Percentiles rank a stretch among this genome's conserved stretches.
These are phyloP conservation scores for Colletotrichum incanum DNA, from an alignment of 2,329 filamentous ascomycete genomes.

Conservation along the genomic window DNA sequence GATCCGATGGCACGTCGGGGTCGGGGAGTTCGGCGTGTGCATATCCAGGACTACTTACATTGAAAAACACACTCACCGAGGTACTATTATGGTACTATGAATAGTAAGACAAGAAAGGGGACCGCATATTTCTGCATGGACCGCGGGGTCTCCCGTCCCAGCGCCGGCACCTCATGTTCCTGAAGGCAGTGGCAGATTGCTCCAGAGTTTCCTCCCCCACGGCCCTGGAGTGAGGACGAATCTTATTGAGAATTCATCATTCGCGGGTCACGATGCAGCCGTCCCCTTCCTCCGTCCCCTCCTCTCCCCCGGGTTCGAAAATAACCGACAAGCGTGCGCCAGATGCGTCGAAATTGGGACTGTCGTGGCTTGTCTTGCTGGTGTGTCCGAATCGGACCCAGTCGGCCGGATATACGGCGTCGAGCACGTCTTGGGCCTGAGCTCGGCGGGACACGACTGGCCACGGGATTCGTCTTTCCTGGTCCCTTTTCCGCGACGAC, in stretches of 20 bases:
- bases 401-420: constrained; percentile 37
- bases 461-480: constrained; percentile 5
- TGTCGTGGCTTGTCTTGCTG: background rate
- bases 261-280: background rate
- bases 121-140: constrained; percentile 4
- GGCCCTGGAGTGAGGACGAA: background rate
- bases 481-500: background rate
- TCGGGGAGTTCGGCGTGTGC: no score
- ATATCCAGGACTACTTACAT: no score
- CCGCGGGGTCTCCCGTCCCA: background rate
- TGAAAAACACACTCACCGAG: background rate
- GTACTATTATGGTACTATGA: background rate
- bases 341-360: constrained; percentile 4
- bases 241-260: background rate
- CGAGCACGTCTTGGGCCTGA: constrained; percentile 30
- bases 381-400: background rate
- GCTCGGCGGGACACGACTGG: constrained; percentile 24
- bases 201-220: background rate
- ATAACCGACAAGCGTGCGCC: background rate
- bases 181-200: background rate
- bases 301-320: no score
- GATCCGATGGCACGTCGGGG: no score
- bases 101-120: constrained; percentile 12
- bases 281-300: no score
- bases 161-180: background rate